Percentiles rank a stretch among this genome's conserved stretches.
phyloP scores from a whole-genome alignment of 108 stramenopile species.

The Fragilariopsis cylindrus region DNA sequence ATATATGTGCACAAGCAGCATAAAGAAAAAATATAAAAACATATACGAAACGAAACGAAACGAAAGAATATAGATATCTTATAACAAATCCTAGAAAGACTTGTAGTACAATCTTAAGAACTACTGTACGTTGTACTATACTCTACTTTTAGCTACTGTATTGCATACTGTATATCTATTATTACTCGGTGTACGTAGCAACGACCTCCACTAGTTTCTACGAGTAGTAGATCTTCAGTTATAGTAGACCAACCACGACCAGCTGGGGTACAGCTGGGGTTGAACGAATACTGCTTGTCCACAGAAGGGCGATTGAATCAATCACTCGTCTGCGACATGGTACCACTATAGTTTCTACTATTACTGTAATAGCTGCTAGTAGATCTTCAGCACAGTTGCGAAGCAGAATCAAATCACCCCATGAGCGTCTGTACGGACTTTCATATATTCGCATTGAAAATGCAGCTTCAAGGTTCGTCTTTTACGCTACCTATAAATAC shows the following conservation, averaged over 20 bases:
- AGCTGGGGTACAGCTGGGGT: not conserved
- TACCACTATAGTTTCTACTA: no score
- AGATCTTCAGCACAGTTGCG: no score
- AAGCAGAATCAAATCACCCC: no score
- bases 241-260: not conserved
- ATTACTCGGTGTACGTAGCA: not conserved
- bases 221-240: not conserved
- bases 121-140: not conserved
- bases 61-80: constrained; percentile 4
- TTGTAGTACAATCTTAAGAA: not conserved
- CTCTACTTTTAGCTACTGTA: not conserved
- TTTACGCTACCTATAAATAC: no score
- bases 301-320: no score
- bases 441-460: no score
- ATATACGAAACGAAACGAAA: constrained; percentile 18
- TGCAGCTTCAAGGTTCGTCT: no score
- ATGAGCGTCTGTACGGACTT: no score
- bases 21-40: constrained; percentile 7
- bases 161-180: not conserved
- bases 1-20: constrained; percentile 3
- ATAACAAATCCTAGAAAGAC: not conserved
- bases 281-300: not conserved
- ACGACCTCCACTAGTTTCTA: not conserved
- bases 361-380: no score
- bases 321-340: no score